These are phyloP conservation scores for Boletus rubroflammeus DNA, from an alignment of 768 basidiomycete genomes.

Conservation along the genomic window DNA sequence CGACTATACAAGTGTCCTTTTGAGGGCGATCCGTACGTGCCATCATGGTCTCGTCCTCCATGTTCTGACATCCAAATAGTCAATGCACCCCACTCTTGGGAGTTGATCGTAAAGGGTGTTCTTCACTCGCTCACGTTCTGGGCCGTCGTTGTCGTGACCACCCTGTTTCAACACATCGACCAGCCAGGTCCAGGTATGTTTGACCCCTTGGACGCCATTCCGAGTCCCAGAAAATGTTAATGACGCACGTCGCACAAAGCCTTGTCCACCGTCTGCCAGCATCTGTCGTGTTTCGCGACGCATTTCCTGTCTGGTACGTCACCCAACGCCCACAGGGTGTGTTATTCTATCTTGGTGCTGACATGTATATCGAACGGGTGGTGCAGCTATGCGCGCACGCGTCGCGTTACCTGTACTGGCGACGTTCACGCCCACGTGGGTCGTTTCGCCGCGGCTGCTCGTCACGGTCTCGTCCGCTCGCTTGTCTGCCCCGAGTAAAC, in stretches of 20 bases:
- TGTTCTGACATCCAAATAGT: constrained; percentile 3
- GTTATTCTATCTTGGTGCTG: background rate
- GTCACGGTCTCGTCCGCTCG: background rate
- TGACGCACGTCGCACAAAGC: background rate
- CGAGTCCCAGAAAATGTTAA: background rate
- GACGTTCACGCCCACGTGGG: background rate
- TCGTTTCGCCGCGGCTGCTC: background rate
- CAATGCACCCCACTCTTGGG: constrained; percentile 16
- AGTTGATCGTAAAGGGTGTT: constrained; percentile 10
- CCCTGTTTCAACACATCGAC: background rate
- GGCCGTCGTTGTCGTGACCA: constrained; percentile 1
- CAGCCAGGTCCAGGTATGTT: background rate
- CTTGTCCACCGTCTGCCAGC: background rate
- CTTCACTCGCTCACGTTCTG: constrained; percentile 8
- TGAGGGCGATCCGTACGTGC: constrained; percentile 16
- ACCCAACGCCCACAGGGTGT: no score
- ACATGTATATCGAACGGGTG: background rate
- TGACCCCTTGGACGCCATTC: background rate
- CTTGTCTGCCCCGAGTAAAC: background rate
- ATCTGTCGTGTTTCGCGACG: background rate
- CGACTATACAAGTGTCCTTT: background rate
- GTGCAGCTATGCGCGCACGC: background rate
- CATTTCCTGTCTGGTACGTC: constrained; percentile 2
- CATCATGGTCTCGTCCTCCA: background rate
- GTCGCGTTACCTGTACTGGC: background rate